Evolutionary conservation across 23 red algal genomes (phyloP), one percentile per base, ranked within the genome.

Genomic region (Gracilaria caudata): DNA sequence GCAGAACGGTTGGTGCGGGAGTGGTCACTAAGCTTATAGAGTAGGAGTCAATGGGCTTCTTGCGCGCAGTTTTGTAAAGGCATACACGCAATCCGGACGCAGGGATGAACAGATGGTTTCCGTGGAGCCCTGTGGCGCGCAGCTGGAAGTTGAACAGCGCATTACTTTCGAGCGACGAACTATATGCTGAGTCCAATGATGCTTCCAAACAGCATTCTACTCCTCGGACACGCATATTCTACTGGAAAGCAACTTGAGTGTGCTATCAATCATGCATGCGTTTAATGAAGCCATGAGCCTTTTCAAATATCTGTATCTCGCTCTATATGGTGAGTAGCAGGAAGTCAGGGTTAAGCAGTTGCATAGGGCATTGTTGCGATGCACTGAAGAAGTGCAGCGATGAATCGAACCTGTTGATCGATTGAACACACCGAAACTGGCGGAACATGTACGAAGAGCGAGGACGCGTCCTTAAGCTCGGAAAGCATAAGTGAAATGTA

Each of bases 21-120:
- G 93, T 99, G 54, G 97, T 99, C 17, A 92, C 90, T 25, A 95
- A 99, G 92, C 25, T 99, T 25, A 68, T 93, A 34, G 58, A 86
- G 61, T 86, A 80, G 32, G 39, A 24, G 70, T 47, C 20, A 6
- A 23, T 17, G 70, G 61, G 25, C 25, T 19, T 36, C 61, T 17
- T 66, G 30, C 61, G 21, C 61, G 17, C 61, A 14, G 61, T 43
- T 75, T 75, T 75, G 70, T 75, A 75, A 75, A 75, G 29, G 37
- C 70, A 47, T 46, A 36, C 47, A 24, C 70, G 70, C 70, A 75
- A 26, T 75, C 39, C 2, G 40, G 70, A 49, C 26, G 3, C 1
- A 66, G 29, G 61, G 32, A 3, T 66, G 32, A 30, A 35, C 13
- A 10, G 17, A 30, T 66, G 30, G 4, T 66, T 66, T 66, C 29